Evolutionary conservation across 495 filamentous ascomycete genomes (phyloP).

Genomic region (Lichina pygmaea): DNA sequence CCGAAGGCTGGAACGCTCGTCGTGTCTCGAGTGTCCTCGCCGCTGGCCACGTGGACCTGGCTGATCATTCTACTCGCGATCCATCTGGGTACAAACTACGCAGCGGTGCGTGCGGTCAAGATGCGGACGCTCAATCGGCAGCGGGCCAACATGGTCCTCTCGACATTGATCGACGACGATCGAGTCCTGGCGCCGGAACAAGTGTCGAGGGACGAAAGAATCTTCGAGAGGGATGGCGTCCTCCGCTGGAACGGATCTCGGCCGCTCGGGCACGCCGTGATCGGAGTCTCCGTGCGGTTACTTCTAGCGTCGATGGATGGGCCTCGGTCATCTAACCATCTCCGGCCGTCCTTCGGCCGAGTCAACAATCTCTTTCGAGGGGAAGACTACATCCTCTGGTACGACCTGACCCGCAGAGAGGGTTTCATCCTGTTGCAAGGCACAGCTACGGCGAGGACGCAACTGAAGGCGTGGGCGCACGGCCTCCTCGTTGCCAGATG

Average conservation of each 20-base stretch:
- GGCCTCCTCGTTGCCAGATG: conserved; percentile 28
- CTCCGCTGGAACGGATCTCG: conserved; percentile 26
- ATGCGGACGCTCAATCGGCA: conserved; percentile 77
- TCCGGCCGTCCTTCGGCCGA: conserved; percentile 9
- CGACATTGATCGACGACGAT: conserved; percentile 24
- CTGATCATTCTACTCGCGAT: conserved; percentile 42
- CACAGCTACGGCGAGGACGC: conserved; percentile 17
- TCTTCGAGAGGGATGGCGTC: conserved; percentile 38
- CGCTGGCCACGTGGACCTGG: conserved; percentile 44
- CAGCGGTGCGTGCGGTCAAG: conserved; percentile 56
- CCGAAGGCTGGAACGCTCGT: conserved; percentile 47
- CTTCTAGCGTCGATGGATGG: conserved; percentile 12
- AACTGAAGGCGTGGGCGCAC: conserved; percentile 50
- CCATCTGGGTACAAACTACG: conserved; percentile 64
- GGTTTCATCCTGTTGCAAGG: conserved; percentile 41
- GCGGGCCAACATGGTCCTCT: conserved; percentile 56
- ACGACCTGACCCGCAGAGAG: conserved; percentile 14
- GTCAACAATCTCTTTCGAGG: conserved; percentile 24
- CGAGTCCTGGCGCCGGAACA: conserved; percentile 30
- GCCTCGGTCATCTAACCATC: conserved; percentile 4
- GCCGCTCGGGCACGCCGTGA: conserved; percentile 18
- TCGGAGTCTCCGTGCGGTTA: conserved; percentile 18
- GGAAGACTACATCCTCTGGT: conserved; percentile 27
- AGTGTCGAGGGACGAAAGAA: conserved; percentile 36
- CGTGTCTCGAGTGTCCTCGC: conserved; percentile 44